phyloP scores from a whole-genome alignment of 2,329 filamentous ascomycete genomes.

The Penicillium rolfsii region DNA sequence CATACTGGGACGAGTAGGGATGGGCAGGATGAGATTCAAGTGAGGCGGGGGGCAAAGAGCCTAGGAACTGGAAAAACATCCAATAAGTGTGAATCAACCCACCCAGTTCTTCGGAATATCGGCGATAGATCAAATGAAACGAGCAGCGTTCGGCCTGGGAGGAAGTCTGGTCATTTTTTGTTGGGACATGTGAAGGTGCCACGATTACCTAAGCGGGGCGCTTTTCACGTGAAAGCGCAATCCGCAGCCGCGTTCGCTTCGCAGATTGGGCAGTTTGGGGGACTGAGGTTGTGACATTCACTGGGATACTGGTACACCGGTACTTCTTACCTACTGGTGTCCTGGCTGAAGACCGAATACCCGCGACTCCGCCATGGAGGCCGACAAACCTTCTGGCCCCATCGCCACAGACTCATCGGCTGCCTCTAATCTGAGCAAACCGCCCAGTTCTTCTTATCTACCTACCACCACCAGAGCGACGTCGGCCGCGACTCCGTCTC shows the following conservation, averaged over 20 bases:
- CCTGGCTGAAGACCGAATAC: background rate
- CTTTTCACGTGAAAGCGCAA: slow-evolving; percentile 14
- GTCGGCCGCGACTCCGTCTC: slow-evolving; percentile 18
- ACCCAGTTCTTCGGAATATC: background rate
- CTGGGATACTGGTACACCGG: no score
- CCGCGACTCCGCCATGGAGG: slow-evolving; percentile 17
- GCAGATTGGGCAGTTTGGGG: background rate
- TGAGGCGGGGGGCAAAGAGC: background rate
- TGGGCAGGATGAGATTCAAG: background rate
- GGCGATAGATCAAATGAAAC: background rate
- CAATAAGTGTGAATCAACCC: background rate
- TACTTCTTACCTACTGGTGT: no score
- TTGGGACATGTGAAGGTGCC: slow-evolving; percentile 11
- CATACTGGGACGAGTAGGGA: slow-evolving; percentile 6
- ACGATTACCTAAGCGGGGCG: slow-evolving; percentile 1
- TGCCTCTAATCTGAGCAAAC: slow-evolving; percentile 2
- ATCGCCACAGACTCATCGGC: slow-evolving; percentile 12
- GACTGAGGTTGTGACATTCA: no score
- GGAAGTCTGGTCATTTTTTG: slow-evolving; percentile 4
- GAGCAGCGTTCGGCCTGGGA: background rate
- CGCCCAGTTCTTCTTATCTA: slow-evolving; percentile 19
- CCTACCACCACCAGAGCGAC: background rate
- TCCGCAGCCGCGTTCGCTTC: background rate
- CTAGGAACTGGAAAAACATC: no score
- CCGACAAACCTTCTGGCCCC: slow-evolving; percentile 9